Conservation (phyloP, 179 eudicot genomes). For the Spergularia azorica region DNA sequence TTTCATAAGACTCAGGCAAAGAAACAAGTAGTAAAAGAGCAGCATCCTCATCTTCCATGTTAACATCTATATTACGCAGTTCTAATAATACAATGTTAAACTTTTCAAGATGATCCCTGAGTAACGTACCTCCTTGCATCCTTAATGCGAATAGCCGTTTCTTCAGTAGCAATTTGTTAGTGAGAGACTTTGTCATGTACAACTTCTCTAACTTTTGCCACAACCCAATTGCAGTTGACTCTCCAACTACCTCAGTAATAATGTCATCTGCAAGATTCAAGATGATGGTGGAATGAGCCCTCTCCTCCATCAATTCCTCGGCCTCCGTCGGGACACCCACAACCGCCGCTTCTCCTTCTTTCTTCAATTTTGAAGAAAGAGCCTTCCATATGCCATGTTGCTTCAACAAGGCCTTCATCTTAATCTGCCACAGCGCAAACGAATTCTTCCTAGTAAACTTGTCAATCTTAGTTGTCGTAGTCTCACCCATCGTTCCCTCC, state of each 20-base stretch:
- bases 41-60: neutral
- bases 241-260: neutral
- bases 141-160: neutral
- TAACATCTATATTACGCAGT: neutral
- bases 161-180: neutral
- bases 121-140: neutral
- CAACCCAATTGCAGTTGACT: neutral
- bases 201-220: neutral
- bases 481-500: too few relatives aligned
- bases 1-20: neutral
- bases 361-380: too few relatives aligned
- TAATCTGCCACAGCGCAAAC: neutral
- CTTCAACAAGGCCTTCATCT: constrained; percentile 3
- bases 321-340: neutral
- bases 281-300: neutral
- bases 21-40: neutral
- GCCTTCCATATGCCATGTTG: neutral
- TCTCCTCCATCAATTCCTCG: neutral
- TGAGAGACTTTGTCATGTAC: neutral
- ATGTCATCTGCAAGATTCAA: neutral
- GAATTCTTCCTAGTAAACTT: neutral
- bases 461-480: neutral
- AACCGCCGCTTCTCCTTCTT: too few relatives aligned
- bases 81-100: neutral
- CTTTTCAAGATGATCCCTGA: neutral